A percentile compares a stretch with the other conserved stretches of the same genome.
These are phyloP conservation scores for Senna tora DNA, from an alignment of 306 rosid genomes.

Conservation along the genomic window DNA sequence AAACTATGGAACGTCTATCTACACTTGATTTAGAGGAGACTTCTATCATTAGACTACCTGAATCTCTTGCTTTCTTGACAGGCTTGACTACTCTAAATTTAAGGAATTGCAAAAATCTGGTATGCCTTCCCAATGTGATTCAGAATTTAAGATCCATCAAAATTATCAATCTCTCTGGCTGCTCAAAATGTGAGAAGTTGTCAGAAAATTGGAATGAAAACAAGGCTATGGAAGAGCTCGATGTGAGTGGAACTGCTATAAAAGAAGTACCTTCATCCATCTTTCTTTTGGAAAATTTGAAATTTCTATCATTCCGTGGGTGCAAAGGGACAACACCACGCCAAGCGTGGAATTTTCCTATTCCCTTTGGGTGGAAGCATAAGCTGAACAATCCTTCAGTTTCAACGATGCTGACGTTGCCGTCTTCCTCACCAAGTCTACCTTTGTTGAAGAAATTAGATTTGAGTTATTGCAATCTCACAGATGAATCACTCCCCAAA, in stretches of 20 bases:
- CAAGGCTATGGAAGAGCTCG: not conserved
- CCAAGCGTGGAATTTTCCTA: too few relatives aligned
- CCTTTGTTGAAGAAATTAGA: not conserved
- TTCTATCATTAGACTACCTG: too few relatives aligned
- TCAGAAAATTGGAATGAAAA: not conserved
- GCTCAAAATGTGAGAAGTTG: not conserved
- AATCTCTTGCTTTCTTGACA: not conserved
- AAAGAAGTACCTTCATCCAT: slow-evolving; percentile 6
- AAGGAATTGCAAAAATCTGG: not conserved
- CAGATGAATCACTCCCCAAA: not conserved
- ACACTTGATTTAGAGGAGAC: too few relatives aligned
- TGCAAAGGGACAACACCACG: not conserved
- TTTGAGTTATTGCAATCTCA: not conserved
- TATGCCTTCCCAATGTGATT: not conserved
- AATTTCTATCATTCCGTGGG: not conserved
- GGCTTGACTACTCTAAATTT: not conserved
- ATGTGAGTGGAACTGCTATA: not conserved
- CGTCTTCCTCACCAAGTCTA: not conserved
- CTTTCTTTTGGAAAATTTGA: not conserved
- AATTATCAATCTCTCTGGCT: not conserved
- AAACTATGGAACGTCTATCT: too few relatives aligned
- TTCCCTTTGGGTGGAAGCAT: too few relatives aligned
- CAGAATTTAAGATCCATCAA: not conserved
- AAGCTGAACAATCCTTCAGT: not conserved
- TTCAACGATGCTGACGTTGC: too few relatives aligned